Evolutionary conservation across 805 yeast species (phyloP).

Genomic region (Candida ficus): DNA sequence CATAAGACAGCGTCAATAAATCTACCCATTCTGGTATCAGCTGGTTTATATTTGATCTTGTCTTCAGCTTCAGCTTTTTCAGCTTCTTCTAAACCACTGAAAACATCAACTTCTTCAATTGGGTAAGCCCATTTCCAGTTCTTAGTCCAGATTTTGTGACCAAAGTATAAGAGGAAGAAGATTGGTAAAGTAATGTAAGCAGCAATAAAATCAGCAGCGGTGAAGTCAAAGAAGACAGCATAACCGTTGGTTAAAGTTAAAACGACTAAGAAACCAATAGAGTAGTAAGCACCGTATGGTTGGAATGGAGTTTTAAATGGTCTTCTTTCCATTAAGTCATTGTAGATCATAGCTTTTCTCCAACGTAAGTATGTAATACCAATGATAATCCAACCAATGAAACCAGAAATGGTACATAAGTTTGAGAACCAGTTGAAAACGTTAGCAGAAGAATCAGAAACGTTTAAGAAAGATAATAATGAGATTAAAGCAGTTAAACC

Average conservation of each 20-base stretch:
- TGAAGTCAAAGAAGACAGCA: slow-evolving; percentile 51
- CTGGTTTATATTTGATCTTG: slow-evolving; percentile 11
- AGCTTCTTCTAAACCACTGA: slow-evolving; percentile 53
- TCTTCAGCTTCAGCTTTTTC: slow-evolving; percentile 34
- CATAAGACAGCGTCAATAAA: slow-evolving; percentile 20
- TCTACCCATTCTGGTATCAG: slow-evolving; percentile 11
- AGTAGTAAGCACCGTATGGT: slow-evolving; percentile 54
- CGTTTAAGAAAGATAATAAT: slow-evolving; percentile 64
- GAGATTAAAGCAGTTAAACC: slow-evolving; percentile 38
- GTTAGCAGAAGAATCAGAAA: slow-evolving; percentile 48
- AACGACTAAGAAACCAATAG: slow-evolving; percentile 42
- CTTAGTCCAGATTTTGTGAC: slow-evolving; percentile 47
- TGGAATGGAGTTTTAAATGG: slow-evolving; percentile 53
- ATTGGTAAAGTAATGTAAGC: slow-evolving; percentile 66
- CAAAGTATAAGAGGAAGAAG: slow-evolving; percentile 46
- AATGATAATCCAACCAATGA: slow-evolving; percentile 71
- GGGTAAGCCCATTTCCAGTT: slow-evolving; percentile 45
- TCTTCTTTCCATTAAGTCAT: slow-evolving; percentile 48
- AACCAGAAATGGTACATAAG: slow-evolving; percentile 71
- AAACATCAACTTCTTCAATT: slow-evolving; percentile 52
- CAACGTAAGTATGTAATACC: slow-evolving; percentile 63
- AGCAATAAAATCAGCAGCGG: slow-evolving; percentile 53
- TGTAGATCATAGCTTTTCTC: slow-evolving; percentile 55
- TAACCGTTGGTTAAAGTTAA: slow-evolving; percentile 67
- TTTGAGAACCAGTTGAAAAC: slow-evolving; percentile 70